These are phyloP conservation scores for Trypanosoma theileri DNA, from an alignment of 208 protist genomes.

Conservation along the genomic window DNA sequence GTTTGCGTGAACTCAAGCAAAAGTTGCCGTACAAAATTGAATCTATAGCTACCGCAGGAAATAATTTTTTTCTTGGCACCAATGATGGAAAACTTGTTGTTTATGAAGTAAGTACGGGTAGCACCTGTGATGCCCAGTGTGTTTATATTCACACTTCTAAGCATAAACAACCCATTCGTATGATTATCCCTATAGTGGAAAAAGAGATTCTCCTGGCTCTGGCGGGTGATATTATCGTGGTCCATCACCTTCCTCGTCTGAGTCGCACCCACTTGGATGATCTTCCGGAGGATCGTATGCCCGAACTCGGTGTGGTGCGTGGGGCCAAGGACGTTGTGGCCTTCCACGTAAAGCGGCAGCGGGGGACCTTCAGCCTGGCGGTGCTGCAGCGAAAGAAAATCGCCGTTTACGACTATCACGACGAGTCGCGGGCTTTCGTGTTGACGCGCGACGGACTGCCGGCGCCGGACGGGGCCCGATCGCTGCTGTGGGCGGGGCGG, in stretches of 20 bases:
- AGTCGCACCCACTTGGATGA: conserved; percentile 12
- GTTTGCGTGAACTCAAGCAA: conserved; percentile 23
- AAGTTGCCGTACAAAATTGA: conserved; percentile 38
- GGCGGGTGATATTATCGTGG: conserved; percentile 27
- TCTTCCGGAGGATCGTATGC: conserved; percentile 34
- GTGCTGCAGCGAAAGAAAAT: conserved; percentile 57
- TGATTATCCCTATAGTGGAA: conserved; percentile 36
- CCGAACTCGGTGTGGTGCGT: conserved; percentile 14
- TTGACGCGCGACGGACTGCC: conserved; percentile 29
- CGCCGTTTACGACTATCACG: conserved; percentile 49
- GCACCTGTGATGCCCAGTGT: conserved; percentile 24
- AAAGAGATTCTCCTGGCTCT: conserved; percentile 26
- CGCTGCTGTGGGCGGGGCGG: conserved; percentile 53
- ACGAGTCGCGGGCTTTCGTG: conserved; percentile 23
- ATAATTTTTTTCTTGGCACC: conserved; percentile 62
- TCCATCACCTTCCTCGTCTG: conserved; percentile 29
- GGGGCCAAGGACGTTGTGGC: conserved; percentile 39
- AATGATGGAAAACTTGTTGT: conserved; percentile 52
- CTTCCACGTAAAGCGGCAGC: conserved; percentile 51
- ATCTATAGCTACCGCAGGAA: conserved; percentile 38
- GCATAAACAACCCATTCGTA: conserved; percentile 38
- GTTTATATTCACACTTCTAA: conserved; percentile 29
- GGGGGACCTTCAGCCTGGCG: conserved; percentile 42
- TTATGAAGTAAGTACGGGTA: conserved; percentile 31
- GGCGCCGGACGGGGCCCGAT: conserved; percentile 49